These are phyloP conservation scores for Penicillium sp. DNA, from an alignment of 2,329 filamentous ascomycete species.

Conservation along the genomic window DNA sequence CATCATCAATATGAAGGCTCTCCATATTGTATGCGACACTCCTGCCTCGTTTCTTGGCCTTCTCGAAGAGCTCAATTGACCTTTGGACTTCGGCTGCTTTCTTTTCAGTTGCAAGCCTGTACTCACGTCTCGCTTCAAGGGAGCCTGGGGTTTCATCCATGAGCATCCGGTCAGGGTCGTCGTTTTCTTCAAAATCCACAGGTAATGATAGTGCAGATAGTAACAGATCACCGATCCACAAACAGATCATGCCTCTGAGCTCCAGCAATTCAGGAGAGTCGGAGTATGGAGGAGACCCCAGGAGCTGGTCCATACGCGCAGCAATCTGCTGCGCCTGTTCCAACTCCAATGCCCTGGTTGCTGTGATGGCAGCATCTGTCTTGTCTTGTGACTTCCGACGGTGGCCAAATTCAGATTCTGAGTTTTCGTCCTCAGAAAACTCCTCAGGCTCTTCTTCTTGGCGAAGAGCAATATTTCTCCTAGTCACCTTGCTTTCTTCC, in stretches of 20 bases:
- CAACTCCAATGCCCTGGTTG: constrained; percentile 53
- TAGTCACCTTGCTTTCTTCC: constrained; percentile 53
- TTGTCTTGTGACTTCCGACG: constrained; percentile 32
- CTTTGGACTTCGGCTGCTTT: constrained; percentile 32
- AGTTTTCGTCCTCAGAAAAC: constrained; percentile 34
- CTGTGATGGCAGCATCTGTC: constrained; percentile 32
- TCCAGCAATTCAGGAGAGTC: constrained; percentile 65
- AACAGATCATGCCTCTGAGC: constrained; percentile 68
- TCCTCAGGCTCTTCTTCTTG: constrained; percentile 24
- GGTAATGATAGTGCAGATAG: constrained; percentile 32
- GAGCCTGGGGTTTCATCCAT: constrained; percentile 24
- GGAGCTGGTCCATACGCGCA: constrained; percentile 65
- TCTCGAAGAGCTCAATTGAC: constrained; percentile 35
- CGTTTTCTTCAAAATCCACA: constrained; percentile 13
- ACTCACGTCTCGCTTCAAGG: constrained; percentile 32
- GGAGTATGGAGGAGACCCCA: constrained; percentile 68
- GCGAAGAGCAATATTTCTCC: constrained; percentile 38
- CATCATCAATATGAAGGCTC: constrained; percentile 29
- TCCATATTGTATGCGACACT: constrained; percentile 31
- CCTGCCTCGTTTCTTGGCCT: constrained; percentile 31
- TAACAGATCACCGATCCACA: constrained; percentile 71
- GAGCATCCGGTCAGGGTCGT: constrained; percentile 15
- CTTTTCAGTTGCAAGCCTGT: constrained; percentile 34
- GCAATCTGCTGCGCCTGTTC: constrained; percentile 62
- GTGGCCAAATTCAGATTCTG: constrained; percentile 21